Conservation (phyloP, 1,284 basidiomycete genomes). For the Termitomyces sp. region DNA sequence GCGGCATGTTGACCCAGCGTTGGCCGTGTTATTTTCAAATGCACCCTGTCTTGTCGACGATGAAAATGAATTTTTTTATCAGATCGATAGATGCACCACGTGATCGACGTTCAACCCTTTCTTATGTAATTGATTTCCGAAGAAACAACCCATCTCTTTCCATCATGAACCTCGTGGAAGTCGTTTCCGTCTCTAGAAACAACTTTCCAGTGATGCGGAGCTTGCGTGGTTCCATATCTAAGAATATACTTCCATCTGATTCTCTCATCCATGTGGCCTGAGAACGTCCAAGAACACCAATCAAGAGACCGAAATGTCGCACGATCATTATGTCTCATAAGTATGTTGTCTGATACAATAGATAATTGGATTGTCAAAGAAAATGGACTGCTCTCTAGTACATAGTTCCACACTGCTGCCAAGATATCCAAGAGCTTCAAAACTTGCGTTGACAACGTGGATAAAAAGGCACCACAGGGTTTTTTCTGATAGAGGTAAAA, state of each 20-base stretch:
- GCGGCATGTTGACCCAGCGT: not conserved
- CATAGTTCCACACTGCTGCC: not conserved
- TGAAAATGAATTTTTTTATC: no score
- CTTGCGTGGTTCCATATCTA: not conserved
- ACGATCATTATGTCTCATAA: no score
- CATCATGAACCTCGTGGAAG: not conserved
- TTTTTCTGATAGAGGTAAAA: not conserved
- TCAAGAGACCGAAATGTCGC: not conserved
- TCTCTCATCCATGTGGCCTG: conserved; percentile 1
- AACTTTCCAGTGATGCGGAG: not conserved
- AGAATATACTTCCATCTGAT: not conserved
- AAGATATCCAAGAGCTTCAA: not conserved
- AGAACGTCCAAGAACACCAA: not conserved
- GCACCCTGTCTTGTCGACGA: not conserved
- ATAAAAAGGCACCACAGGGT: not conserved
- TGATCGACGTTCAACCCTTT: not conserved
- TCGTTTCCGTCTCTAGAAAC: not conserved
- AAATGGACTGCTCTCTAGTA: not conserved
- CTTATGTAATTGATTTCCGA: no score
- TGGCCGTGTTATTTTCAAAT: not conserved
- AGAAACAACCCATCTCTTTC: no score
- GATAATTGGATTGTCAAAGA: not conserved
- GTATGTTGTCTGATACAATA: not conserved
- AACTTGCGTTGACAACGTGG: not conserved
- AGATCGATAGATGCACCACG: conserved; percentile 1